Conservation (phyloP, 345 rosid species). For the Limnanthes douglasii region DNA sequence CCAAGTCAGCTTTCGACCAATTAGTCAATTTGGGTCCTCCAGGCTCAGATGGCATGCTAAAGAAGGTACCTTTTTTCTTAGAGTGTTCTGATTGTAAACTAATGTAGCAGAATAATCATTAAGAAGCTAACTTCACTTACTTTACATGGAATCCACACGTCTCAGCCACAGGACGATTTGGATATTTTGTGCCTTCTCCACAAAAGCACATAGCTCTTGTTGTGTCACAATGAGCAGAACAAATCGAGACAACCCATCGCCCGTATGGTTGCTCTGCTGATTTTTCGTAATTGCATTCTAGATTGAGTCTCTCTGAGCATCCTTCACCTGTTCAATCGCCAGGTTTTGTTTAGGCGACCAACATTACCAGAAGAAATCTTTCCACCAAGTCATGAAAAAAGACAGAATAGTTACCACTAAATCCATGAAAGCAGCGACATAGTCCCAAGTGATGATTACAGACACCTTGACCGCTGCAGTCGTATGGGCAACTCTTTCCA, state of each 20-base stretch:
- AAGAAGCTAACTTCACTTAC: slow-evolving; percentile 25
- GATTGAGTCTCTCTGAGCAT: slow-evolving; percentile 45
- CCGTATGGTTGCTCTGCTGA: slow-evolving; percentile 73
- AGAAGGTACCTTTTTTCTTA: slow-evolving; percentile 7
- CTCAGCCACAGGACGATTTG: slow-evolving; percentile 87
- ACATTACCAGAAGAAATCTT: not conserved
- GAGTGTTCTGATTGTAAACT: no score
- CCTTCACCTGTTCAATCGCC: slow-evolving; percentile 47
- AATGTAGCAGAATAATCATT: no score
- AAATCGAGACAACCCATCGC: slow-evolving; percentile 82
- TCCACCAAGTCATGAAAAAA: not conserved
- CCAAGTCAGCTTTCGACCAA: slow-evolving; percentile 75
- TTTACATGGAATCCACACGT: slow-evolving; percentile 66
- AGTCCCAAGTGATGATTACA: slow-evolving; percentile 71
- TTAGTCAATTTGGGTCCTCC: slow-evolving; percentile 47
- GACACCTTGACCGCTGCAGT: slow-evolving; percentile 78
- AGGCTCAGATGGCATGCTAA: slow-evolving; percentile 50
- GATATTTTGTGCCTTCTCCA: slow-evolving; percentile 95
- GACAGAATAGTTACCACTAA: slow-evolving; percentile 29
- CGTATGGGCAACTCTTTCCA: slow-evolving; percentile 47
- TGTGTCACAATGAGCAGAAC: slow-evolving; percentile 76
- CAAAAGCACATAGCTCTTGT: slow-evolving; percentile 95
- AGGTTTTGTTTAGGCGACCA: slow-evolving; percentile 3
- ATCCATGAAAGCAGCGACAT: slow-evolving; percentile 90
- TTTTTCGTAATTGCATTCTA: slow-evolving; percentile 60